A percentile compares a stretch with the other conserved stretches of the same genome.
phyloP scores from a whole-genome alignment of 2,329 filamentous ascomycete species.

The Neonectria coccinea region DNA sequence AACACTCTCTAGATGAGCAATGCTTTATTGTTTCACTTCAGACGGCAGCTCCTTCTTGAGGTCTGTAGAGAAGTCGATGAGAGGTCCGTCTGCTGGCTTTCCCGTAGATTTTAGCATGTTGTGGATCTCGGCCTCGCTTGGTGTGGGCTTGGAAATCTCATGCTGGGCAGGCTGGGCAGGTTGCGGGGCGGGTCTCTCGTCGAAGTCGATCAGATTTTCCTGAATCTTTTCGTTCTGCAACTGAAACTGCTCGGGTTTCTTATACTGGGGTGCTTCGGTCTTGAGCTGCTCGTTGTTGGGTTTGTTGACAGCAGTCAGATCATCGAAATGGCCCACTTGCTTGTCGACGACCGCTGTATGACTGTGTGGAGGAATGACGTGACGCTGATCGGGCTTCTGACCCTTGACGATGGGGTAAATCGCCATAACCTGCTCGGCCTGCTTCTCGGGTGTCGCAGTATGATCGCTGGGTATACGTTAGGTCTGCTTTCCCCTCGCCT shows the following conservation, averaged over 20 bases:
- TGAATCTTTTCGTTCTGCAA: slow-evolving; percentile 35
- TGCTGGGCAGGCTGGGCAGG: slow-evolving; percentile 5
- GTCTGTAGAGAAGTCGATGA: slow-evolving; percentile 69
- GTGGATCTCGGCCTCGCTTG: slow-evolving; percentile 55
- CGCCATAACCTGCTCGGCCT: slow-evolving; percentile 84
- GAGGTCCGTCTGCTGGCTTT: slow-evolving; percentile 59
- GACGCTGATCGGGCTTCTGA: slow-evolving; percentile 69
- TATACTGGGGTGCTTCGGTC: slow-evolving; percentile 19
- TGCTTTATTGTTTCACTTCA: slow-evolving; percentile 40
- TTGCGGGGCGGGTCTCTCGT: slow-evolving; percentile 48
- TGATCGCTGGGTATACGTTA: slow-evolving; percentile 46
- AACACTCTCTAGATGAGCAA: slow-evolving; percentile 22
- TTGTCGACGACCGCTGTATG: slow-evolving; percentile 25
- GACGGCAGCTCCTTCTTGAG: slow-evolving; percentile 62
- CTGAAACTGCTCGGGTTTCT: slow-evolving; percentile 29
- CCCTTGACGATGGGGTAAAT: slow-evolving; percentile 88
- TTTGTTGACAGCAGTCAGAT: not conserved
- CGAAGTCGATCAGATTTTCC: slow-evolving; percentile 68
- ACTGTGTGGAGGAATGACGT: slow-evolving; percentile 64
- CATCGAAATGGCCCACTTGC: slow-evolving; percentile 21
- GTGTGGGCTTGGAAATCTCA: slow-evolving; percentile 8
- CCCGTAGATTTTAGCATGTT: slow-evolving; percentile 61
- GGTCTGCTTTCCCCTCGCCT: not conserved
- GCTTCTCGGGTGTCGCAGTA: slow-evolving; percentile 70
- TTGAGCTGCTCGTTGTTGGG: not conserved